These are phyloP conservation scores for Colletotrichum sojae DNA, from an alignment of 2,329 filamentous ascomycete species.

Conservation along the genomic window DNA sequence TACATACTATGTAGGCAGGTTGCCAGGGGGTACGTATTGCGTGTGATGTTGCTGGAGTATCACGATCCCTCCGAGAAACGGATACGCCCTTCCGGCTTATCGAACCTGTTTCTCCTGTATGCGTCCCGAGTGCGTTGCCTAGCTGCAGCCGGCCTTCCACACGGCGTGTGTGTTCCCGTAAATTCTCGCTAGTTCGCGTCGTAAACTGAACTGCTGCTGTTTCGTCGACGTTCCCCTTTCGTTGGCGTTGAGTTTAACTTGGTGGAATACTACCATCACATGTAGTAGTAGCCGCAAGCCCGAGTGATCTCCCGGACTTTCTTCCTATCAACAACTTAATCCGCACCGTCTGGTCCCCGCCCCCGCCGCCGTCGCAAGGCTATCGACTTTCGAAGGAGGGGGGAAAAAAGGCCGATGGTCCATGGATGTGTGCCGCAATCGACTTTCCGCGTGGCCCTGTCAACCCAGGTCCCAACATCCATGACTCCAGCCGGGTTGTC, in stretches of 20 bases:
- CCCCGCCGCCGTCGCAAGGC: slow-evolving; percentile 32
- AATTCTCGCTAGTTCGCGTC: not conserved
- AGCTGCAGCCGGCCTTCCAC: slow-evolving; percentile 16
- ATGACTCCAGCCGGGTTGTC: slow-evolving; percentile 6
- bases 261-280: not conserved
- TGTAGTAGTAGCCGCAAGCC: not conserved
- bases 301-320: slow-evolving; percentile 21
- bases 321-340: slow-evolving; percentile 9
- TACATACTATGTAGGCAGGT: not conserved
- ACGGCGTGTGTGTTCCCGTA: slow-evolving; percentile 11
- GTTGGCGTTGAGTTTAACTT: too few relatives aligned
- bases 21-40: too few relatives aligned
- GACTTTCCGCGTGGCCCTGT: slow-evolving; percentile 24
- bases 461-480: slow-evolving; percentile 12
- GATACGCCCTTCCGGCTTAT: not conserved
- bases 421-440: slow-evolving; percentile 24
- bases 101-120: not conserved
- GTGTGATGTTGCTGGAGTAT: not conserved
- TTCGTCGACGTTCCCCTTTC: too few relatives aligned
- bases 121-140: not conserved
- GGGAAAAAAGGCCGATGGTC: not conserved
- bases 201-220: not conserved
- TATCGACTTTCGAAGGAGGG: slow-evolving; percentile 7
- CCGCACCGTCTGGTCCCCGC: slow-evolving; percentile 35
- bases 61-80: slow-evolving; percentile 3